These are phyloP conservation scores for Fusarium setosum DNA, from an alignment of 2,329 filamentous ascomycete species.

Conservation along the genomic window DNA sequence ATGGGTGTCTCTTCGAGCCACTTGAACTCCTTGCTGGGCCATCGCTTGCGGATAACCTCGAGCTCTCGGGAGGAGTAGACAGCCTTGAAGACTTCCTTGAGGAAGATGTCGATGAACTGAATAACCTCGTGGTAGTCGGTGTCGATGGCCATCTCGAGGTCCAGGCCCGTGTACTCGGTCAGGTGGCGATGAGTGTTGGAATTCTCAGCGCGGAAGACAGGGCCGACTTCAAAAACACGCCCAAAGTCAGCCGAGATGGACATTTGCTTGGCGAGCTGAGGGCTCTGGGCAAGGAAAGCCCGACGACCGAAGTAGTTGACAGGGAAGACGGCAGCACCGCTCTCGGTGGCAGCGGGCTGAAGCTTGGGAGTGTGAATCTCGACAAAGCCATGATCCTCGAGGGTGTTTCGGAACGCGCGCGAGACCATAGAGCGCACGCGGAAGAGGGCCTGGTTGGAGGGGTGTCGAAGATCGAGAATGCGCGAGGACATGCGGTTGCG, in stretches of 20 bases:
- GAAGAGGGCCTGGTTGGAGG: constrained; percentile 88
- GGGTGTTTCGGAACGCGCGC: constrained; percentile 80
- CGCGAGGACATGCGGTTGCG: constrained; percentile 82
- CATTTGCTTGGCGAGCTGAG: constrained; percentile 94
- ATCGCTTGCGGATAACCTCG: constrained; percentile 82
- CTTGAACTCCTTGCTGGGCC: constrained; percentile 86
- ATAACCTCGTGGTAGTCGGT: constrained; percentile 92
- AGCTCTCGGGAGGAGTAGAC: constrained; percentile 71
- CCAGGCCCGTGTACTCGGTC: constrained; percentile 93
- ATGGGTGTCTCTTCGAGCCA: constrained; percentile 89
- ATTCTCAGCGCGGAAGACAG: constrained; percentile 92
- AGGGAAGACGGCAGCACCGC: constrained; percentile 90
- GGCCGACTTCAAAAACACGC: constrained; percentile 79
- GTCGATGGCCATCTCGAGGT: constrained; percentile 92
- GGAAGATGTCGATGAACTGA: constrained; percentile 78
- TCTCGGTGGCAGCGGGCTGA: constrained; percentile 90
- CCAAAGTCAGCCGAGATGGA: constrained; percentile 89
- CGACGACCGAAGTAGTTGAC: constrained; percentile 90
- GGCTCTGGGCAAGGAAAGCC: constrained; percentile 91
- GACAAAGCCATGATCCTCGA: constrained; percentile 83
- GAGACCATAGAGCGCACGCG: constrained; percentile 85
- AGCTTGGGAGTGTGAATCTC: constrained; percentile 96
- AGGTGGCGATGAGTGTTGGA: constrained; percentile 95
- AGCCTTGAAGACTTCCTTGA: constrained; percentile 75
- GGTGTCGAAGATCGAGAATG: constrained; percentile 86